Evolutionary conservation across 163 green algal species (phyloP).

Genomic region (Volvox carteri): DNA sequence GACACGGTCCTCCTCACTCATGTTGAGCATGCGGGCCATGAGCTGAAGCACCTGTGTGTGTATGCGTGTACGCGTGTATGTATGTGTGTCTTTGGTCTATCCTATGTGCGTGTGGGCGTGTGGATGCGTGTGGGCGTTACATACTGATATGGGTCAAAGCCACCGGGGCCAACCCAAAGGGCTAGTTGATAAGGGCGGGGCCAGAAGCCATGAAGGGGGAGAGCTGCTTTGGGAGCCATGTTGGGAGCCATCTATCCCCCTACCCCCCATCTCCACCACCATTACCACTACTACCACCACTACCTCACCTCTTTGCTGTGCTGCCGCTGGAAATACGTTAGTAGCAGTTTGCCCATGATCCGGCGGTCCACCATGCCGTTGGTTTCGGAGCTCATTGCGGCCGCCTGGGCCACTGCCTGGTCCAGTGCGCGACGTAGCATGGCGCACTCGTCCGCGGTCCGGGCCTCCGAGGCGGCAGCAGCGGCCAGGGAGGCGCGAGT

Average conservation of each 20-base stretch:
- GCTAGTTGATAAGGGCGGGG: too few relatives aligned
- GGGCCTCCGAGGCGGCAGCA: conserved; percentile 34
- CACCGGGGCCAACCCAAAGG: too few relatives aligned
- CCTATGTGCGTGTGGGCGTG: too few relatives aligned
- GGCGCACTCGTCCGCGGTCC: conserved; percentile 66
- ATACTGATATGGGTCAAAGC: too few relatives aligned
- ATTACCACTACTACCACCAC: neutral
- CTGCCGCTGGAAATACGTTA: conserved; percentile 85
- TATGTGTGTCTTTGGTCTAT: too few relatives aligned
- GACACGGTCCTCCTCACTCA: conserved; percentile 79
- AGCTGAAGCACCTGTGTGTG: conserved; percentile 73
- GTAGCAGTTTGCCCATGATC: conserved; percentile 89
- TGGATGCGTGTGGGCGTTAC: too few relatives aligned
- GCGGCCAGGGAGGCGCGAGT: conserved; percentile 41
- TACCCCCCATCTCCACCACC: neutral
- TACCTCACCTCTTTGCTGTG: conserved; percentile 72
- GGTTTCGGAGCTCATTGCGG: conserved; percentile 70
- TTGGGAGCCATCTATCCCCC: too few relatives aligned
- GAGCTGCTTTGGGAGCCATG: too few relatives aligned
- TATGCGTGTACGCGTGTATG: neutral
- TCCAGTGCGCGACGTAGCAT: conserved; percentile 77
- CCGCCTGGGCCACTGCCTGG: conserved; percentile 60
- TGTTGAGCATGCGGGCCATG: conserved; percentile 82
- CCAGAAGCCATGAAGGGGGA: too few relatives aligned
- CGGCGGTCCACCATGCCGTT: conserved; percentile 78